phyloP scores from a whole-genome alignment of 371 early-diverging fungal species.

The Blastocladiella emersonii region DNA sequence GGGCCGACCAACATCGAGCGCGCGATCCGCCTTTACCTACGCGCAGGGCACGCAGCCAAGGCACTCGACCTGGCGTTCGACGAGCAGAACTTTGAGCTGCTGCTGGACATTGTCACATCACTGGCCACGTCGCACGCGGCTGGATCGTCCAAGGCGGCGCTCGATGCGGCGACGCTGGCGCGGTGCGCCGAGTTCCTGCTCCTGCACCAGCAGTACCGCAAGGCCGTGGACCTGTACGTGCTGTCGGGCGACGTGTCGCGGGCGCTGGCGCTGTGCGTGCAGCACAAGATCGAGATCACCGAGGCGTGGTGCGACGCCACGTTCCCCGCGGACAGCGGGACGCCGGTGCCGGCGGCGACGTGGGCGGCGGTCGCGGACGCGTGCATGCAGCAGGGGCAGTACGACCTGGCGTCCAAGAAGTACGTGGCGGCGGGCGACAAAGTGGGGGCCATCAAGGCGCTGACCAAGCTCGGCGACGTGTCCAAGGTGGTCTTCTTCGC shows the following conservation, averaged over 20 bases:
- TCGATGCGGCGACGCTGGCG: constrained; percentile 15
- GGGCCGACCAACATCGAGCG: neutral
- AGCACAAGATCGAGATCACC: constrained; percentile 10
- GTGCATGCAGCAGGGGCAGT: constrained; percentile 22
- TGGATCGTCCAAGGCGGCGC: constrained; percentile 7
- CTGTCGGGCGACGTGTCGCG: neutral
- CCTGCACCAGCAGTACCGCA: constrained; percentile 13
- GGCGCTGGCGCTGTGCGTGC: neutral
- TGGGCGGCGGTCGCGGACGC: constrained; percentile 18
- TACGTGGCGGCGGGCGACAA: constrained; percentile 29
- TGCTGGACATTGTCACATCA: neutral
- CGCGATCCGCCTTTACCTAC: neutral
- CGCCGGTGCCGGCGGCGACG: neutral
- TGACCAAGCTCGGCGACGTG: constrained; percentile 29
- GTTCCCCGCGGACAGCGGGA: constrained; percentile 2
- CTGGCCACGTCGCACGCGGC: too few species aligned
- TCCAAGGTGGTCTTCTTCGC: constrained; percentile 39
- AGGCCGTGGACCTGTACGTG: constrained; percentile 19
- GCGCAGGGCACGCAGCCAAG: neutral
- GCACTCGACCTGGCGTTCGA: constrained; percentile 1
- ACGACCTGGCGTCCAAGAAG: constrained; percentile 30
- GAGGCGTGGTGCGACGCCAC: constrained; percentile 19
- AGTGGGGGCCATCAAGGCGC: constrained; percentile 29
- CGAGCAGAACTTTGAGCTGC: neutral
- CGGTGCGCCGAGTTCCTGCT: constrained; percentile 17